Percentiles rank a stretch among this genome's conserved stretches.
These are phyloP conservation scores for Termitomyces sp. DNA, from an alignment of 768 basidiomycete species.

Conservation along the genomic window DNA sequence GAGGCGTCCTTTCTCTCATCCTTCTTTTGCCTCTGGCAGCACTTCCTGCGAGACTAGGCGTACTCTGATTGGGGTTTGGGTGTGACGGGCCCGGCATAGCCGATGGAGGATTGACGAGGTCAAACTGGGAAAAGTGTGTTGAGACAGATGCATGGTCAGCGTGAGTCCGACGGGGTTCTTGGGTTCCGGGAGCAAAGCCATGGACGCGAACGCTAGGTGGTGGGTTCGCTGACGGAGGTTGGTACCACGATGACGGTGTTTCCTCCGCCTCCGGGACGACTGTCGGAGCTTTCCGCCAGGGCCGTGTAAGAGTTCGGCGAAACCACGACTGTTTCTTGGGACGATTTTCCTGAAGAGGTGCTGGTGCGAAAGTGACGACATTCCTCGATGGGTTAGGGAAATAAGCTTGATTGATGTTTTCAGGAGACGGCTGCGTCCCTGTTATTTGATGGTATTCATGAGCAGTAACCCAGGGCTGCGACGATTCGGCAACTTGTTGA, in stretches of 20 bases:
- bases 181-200: conserved; percentile 13
- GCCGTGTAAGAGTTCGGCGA: conserved; percentile 29
- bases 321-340: conserved; percentile 37
- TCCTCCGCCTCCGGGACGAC: conserved; percentile 5
- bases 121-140: conserved; percentile 31
- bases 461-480: conserved; percentile 35
- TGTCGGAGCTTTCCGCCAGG: conserved; percentile 12
- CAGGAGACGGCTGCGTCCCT: conserved; percentile 10
- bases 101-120: conserved; percentile 25
- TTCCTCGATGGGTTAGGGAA: neutral
- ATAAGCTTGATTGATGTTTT: conserved; percentile 6
- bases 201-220: conserved; percentile 13
- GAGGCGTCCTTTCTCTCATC: conserved; percentile 21
- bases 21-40: conserved; percentile 8
- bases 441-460: conserved; percentile 24
- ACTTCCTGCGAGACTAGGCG: conserved; percentile 17
- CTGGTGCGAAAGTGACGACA: conserved; percentile 9
- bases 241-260: conserved; percentile 26
- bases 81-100: neutral
- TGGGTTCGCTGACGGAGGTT: conserved; percentile 6
- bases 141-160: conserved; percentile 21
- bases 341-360: conserved; percentile 16
- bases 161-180: conserved; percentile 17
- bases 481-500: conserved; percentile 15
- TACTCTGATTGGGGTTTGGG: conserved; percentile 10